These are phyloP conservation scores for Exophiala phaeomuriformis DNA, from an alignment of 2,329 filamentous ascomycete species.

Conservation along the genomic window DNA sequence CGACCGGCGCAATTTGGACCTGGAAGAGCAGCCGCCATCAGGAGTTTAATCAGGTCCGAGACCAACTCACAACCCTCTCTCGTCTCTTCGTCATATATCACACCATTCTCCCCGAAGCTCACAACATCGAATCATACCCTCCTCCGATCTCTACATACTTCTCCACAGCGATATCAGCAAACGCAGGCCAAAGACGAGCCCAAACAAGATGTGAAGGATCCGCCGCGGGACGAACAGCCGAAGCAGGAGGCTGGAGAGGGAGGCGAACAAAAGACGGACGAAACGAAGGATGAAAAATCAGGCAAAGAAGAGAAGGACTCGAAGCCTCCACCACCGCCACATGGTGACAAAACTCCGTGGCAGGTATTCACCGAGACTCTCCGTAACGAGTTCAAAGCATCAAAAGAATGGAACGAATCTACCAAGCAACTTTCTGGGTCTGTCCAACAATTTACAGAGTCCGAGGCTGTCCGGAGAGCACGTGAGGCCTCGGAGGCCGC, in stretches of 20 bases:
- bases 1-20: constrained; percentile 21
- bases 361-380: constrained; percentile 98
- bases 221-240: constrained; percentile 28
- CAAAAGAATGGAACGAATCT: constrained; percentile 98
- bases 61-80: constrained; percentile 3
- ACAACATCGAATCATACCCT: constrained; percentile 9
- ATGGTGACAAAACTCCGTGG: constrained; percentile 97
- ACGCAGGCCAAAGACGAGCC: constrained; percentile 25
- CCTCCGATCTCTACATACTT: constrained; percentile 23
- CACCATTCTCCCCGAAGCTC: constrained; percentile 14
- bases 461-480: constrained; percentile 79
- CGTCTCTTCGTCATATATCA: constrained; percentile 2
- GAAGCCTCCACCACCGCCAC: constrained; percentile 72
- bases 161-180: constrained; percentile 20
- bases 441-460: constrained; percentile 86
- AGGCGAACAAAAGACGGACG: constrained; percentile 28
- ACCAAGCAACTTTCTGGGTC: constrained; percentile 88
- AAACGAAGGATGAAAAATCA: constrained; percentile 36
- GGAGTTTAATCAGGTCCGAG: constrained; percentile 12
- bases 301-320: constrained; percentile 45
- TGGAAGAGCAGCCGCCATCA: constrained; percentile 21
- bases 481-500: constrained; percentile 81
- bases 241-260: constrained; percentile 36
- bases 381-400: constrained; percentile 85
- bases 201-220: constrained; percentile 26